Evolutionary conservation across 1,139 yeast genomes (phyloP), one percentile per base, ranked within the genome.

Genomic region (Arxiozyma slooffiae): DNA sequence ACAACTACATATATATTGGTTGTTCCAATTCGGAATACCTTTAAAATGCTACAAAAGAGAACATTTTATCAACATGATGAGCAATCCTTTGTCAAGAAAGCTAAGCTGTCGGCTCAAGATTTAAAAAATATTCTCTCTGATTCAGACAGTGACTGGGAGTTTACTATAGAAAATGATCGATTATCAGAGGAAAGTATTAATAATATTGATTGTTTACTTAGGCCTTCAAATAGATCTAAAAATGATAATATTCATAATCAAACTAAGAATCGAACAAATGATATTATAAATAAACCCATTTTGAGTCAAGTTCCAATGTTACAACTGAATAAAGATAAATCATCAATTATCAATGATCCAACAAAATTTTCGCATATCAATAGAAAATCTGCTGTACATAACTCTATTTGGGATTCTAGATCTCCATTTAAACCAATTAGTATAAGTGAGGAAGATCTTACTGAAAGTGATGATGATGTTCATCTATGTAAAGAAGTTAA

Each of bases 61-160:
- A 23, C 18, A n/a, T 20, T 20, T 7, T 34, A 20, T 42, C 14
- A 34, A 30, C 36, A 14, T 6, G 26, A 4, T 7, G 37, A 18
- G 37, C 38, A 17, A 18, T 24, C 38, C 18, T 38, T 39, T 20
- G 14, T 16, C 9, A 53, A 53, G 37, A 52, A 48, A 36, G 38
- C 48, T 7, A 53, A 47, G 21, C 26, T 51, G 7, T 48, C 53
- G 8, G 23, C 46, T 3, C 40, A 17, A 11, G 55, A 52, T 9
- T 26, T 47, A 11, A 20, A 41, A 2, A 38, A 42, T 11, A 42
- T 42, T 24, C 38, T 42, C 14, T 59, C 64, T 14, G 64, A 62
- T 48, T 58, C 63, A 4, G 63, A 59, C 46, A 20, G 38, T n/a
- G 64, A 59, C 16, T 60, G 64, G 64, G 60, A 59, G 20, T 48